Percentiles rank a stretch among this genome's conserved stretches.
phyloP scores from a whole-genome alignment of 1,284 basidiomycete genomes.

The Termitomyces sp. region DNA sequence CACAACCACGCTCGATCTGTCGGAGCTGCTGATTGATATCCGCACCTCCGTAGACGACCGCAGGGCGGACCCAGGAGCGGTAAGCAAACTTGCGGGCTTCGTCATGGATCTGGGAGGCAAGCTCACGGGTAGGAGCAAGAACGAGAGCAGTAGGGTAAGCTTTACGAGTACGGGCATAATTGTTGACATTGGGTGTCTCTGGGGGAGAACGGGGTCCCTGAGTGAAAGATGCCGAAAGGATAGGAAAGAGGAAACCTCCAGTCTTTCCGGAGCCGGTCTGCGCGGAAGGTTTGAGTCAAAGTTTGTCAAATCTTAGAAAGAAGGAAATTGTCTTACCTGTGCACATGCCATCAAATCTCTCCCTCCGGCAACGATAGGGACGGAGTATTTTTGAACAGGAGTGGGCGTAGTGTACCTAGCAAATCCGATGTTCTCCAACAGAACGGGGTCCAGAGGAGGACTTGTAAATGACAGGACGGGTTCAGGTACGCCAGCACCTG shows the following conservation, averaged over 20 bases:
- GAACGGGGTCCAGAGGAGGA: conserved; percentile 88
- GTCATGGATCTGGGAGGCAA: conserved; percentile 99
- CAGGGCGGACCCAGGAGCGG: conserved; percentile 98
- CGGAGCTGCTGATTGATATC: conserved; percentile 96
- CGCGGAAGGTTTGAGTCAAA: conserved; percentile 19
- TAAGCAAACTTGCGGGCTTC: conserved; percentile 99
- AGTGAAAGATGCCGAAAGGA: conserved; percentile 90
- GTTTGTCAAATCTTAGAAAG: conserved; percentile 12
- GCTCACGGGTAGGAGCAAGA: conserved; percentile 95
- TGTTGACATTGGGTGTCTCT: conserved; percentile 35
- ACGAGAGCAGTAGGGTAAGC: conserved; percentile 95
- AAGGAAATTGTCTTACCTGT: conserved; percentile 51
- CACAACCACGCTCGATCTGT: conserved; percentile 93
- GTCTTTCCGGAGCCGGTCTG: conserved; percentile 99
- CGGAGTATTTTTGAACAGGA: conserved; percentile 99
- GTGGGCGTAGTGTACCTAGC: conserved; percentile 95
- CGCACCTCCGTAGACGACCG: conserved; percentile 98
- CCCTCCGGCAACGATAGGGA: conserved; percentile 91
- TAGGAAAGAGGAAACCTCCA: conserved; percentile 98
- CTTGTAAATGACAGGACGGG: conserved; percentile 85
- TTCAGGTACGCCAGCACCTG: conserved; percentile 92
- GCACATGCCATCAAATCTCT: conserved; percentile 99
- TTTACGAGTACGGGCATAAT: conserved; percentile 74
- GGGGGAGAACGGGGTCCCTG: conserved; percentile 76
- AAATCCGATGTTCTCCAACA: conserved; percentile 92